Evolutionary conservation across 192 early-diverging fungal genomes (phyloP).

Genomic region (Backusella morwellensis): DNA sequence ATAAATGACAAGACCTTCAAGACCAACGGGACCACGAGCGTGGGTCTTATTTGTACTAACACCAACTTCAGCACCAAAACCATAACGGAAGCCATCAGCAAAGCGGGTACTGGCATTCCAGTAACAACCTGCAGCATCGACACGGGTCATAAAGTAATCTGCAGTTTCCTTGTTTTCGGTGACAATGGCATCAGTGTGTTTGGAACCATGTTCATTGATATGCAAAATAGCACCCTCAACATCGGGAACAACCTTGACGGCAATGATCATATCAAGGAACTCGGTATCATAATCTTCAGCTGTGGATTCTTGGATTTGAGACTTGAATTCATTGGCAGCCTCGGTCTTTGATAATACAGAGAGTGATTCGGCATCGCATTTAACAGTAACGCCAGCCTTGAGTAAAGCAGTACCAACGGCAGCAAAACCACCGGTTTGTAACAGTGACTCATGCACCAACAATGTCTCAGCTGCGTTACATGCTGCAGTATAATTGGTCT

Average conservation of each 20-base stretch:
- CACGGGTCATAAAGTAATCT: slow-evolving; percentile 83
- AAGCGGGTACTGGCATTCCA: slow-evolving; percentile 97
- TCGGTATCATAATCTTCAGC: slow-evolving; percentile 88
- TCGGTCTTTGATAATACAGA: slow-evolving; percentile 23
- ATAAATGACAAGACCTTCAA: slow-evolving; percentile 98
- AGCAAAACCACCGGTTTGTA: slow-evolving; percentile 42
- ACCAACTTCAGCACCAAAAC: slow-evolving; percentile 98
- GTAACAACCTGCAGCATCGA: slow-evolving; percentile 97
- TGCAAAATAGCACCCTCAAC: slow-evolving; percentile 84
- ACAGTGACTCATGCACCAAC: slow-evolving; percentile 68
- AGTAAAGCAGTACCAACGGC: slow-evolving; percentile 60
- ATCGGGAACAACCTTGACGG: slow-evolving; percentile 73
- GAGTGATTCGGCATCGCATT: slow-evolving; percentile 55
- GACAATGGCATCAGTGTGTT: slow-evolving; percentile 96
- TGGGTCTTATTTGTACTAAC: slow-evolving; percentile 99
- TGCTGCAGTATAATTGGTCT: slow-evolving; percentile 90
- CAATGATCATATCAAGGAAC: slow-evolving; percentile 84
- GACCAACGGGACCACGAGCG: slow-evolving; percentile 95
- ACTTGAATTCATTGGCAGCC: slow-evolving; percentile 16
- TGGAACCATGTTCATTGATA: slow-evolving; percentile 90
- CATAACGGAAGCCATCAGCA: slow-evolving; percentile 98
- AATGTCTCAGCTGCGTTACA: slow-evolving; percentile 96
- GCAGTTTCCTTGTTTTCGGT: slow-evolving; percentile 74
- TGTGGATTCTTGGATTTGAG: slow-evolving; percentile 27
- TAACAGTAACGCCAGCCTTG: slow-evolving; percentile 57